A percentile compares a stretch with the other conserved stretches of the same genome.
Evolutionary conservation across 2,329 filamentous ascomycete species (phyloP).

Genomic region (Aureobasidium sp.): DNA sequence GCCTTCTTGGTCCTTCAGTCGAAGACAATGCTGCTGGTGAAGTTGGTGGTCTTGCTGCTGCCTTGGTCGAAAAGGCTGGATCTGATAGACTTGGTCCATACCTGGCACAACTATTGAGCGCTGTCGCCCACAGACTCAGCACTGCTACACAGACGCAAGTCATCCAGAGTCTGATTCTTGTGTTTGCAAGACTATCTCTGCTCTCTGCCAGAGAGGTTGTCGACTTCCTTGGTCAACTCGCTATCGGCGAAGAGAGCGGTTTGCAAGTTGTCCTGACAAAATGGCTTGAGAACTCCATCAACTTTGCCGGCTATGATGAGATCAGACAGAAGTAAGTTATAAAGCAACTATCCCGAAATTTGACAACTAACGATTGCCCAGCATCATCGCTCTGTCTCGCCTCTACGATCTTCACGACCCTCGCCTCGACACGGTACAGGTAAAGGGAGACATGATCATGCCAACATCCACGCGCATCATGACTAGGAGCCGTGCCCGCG

Average conservation of each 20-base stretch:
- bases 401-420: constrained; percentile 81
- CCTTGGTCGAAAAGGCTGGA: constrained; percentile 91
- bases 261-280: constrained; percentile 83
- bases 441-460: constrained; percentile 87
- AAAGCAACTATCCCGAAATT: no score
- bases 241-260: constrained; percentile 69
- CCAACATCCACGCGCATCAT: constrained; percentile 76
- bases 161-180: constrained; percentile 90
- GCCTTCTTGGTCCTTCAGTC: constrained; percentile 73
- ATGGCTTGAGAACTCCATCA: constrained; percentile 95
- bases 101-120: constrained; percentile 77
- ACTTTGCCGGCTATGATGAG: constrained; percentile 96
- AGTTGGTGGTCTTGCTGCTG: constrained; percentile 87
- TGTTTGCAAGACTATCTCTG: constrained; percentile 85
- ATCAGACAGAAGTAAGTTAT: constrained; percentile 84
- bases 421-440: constrained; percentile 68
- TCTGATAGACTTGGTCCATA: constrained; percentile 86
- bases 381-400: constrained; percentile 86
- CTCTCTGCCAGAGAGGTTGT: constrained; percentile 83
- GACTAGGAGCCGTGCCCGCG: constrained; percentile 83
- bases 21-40: constrained; percentile 93
- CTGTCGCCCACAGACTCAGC: constrained; percentile 77
- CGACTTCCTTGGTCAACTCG: constrained; percentile 68
- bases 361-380: constrained; percentile 31
- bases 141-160: constrained; percentile 80